Base-by-base conservation (phyloP, 2,329 filamentous ascomycete species). In the Neonectria neomacrospora region DNA sequence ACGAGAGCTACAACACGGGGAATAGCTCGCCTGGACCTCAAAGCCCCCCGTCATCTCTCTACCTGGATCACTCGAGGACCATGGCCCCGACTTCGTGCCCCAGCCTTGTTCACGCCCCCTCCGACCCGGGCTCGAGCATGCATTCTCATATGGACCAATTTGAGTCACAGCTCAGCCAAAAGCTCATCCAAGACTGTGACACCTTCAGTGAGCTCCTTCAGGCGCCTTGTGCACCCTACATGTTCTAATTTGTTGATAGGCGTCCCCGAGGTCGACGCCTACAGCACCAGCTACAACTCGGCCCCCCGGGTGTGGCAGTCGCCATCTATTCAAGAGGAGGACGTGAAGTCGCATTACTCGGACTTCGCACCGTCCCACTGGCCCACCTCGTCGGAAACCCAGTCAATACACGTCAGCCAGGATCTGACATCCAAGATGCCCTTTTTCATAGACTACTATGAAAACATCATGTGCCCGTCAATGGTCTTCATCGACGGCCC, bases 381-480 rank as follows among this genome's bases (percentile, higher is more conserved):
- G 81, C 82, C 82, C 9, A 75, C 77, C 14, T 75, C 80, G 30
- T 79, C 82, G 67, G 83, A 85, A 58, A 76, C 78, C 41, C 82
- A 82, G 42, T 71, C 79, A 52, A 74, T 82, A 67, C 85, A 84
- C 74, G 80, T 87, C 81, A 83, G 83, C 84, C 75, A 86, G 75
- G 81, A 91, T 77, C 81, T 92, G 72, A 89, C 92, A 64, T 88
- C 90, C 62, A 91, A 93, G 74, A 91, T 97, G 82, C 90, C 91
- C 68, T 96, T 91, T 79, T 90, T 97, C 75, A 91, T 97, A 82
- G 91, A 96, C 76, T 97, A 97, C 79, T 97, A 97, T 79, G 91
- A 94, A 75, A 94, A 93, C 77, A 92, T 93, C 74, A 94, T 98
- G 81, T 96, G 94, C 69, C 92, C 93, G 5, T 93, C 93, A 63